Conservation (phyloP, 2,329 filamentous ascomycete species). For the Ophiostoma quercus region DNA sequence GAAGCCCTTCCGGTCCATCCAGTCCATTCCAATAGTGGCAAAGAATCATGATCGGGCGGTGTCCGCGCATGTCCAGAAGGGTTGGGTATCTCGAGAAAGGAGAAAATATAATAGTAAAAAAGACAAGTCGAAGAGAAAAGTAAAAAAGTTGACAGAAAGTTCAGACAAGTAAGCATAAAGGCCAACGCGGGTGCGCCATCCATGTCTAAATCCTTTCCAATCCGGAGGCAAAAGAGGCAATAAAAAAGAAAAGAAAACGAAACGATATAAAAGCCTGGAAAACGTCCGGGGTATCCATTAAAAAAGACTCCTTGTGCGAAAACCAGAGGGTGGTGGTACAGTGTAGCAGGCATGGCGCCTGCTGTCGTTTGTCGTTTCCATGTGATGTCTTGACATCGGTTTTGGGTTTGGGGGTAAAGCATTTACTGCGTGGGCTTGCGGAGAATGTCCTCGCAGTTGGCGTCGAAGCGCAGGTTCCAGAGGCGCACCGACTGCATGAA, state of each 20-base stretch:
- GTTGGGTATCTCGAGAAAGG: conserved; percentile 14
- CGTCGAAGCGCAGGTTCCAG: conserved; percentile 92
- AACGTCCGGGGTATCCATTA: conserved; percentile 22
- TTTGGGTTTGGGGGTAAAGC: not conserved
- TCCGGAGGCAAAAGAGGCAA: not conserved
- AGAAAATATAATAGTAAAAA: conserved; percentile 10
- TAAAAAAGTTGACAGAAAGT: conserved; percentile 7
- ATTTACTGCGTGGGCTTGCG: conserved; percentile 53
- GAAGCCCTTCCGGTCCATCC: conserved; percentile 9
- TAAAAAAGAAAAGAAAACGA: conserved; percentile 10
- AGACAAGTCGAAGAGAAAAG: not conserved
- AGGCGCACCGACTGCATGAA: conserved; percentile 83
- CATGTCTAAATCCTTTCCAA: conserved; percentile 23
- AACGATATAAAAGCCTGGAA: conserved; percentile 15
- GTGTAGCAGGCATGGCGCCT: conserved; percentile 14
- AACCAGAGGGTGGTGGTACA: conserved; percentile 24
- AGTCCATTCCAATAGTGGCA: conserved; percentile 6
- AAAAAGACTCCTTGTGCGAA: conserved; percentile 22
- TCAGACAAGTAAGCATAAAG: conserved; percentile 11
- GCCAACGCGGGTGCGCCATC: conserved; percentile 23
- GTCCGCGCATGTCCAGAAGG: conserved; percentile 1
- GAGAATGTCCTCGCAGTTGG: conserved; percentile 90
- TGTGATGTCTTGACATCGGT: not conserved
- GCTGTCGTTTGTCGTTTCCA: not conserved
- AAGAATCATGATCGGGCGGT: not conserved